Evolutionary conservation across 352 stramenopile genomes (phyloP), one percentile per base, ranked within the genome.

Genomic region (Pythium brassicae): DNA sequence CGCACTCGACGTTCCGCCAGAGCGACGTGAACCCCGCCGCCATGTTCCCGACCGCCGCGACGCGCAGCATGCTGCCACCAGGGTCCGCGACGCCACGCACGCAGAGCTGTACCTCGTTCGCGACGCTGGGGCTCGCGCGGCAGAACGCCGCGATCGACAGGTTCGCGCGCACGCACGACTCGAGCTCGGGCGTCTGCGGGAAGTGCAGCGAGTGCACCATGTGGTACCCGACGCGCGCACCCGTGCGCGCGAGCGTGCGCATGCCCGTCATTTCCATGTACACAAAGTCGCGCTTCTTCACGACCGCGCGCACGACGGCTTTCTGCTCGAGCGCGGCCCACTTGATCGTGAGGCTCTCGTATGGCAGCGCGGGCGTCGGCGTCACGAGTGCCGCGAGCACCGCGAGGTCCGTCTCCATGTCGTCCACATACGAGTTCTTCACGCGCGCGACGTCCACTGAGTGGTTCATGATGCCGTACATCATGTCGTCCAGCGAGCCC

Each of bases 201-300:
- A 78, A 76, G 43, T 68, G 54, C 39, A 89, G 55, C 12, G 78
- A 89, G 55, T 83, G 78, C 44, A 79, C 40, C 51, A 86, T 50
- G 53, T 85, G 73, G 48, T 80, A 88, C 20, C 73, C 75, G 2
- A 86, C 59, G 17, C 68, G 75, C 32, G 85, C 73, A 17, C 75
- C 72, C 0, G 34, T 40, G 3, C 83, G 54, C n/a, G 56, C 63
- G 6, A 68, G 57, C n/a, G n/a, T n/a, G n/a, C n/a, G n/a, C n/a
- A n/a, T n/a, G 12, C 78, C 75, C 11, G 74, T 86, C 9, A 68
- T 59, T 45, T 88, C 74, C 46, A 85, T 55, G 56, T 77, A 78
- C 14, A 86, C 74, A n/a, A 81, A 66, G 50, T 86, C 78, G 34
- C 72, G 63, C 23, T 77, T 77, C 57, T 74, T 79, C 34, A 81